Evolutionary conservation across 345 rosid species (phyloP).

Genomic region (Lumnitzera littorea): DNA sequence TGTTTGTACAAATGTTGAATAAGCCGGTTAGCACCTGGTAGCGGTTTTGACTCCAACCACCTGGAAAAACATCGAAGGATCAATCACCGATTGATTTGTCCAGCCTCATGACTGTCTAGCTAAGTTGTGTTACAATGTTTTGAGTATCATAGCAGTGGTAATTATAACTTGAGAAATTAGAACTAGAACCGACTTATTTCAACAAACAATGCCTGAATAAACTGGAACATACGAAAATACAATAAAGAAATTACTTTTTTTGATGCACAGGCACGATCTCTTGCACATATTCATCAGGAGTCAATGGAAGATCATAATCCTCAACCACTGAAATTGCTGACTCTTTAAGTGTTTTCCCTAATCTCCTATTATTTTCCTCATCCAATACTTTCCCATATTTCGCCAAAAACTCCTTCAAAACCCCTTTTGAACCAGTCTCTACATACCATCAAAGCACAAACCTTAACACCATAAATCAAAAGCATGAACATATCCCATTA

Average conservation of each 20-base stretch:
- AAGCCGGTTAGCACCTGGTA: slow-evolving; percentile 37
- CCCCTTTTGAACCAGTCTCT: slow-evolving; percentile 26
- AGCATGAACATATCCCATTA: not conserved
- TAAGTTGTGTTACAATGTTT: not conserved
- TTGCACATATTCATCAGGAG: slow-evolving; percentile 22
- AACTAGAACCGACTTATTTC: not conserved
- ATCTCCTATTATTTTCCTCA: slow-evolving; percentile 17
- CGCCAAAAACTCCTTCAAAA: slow-evolving; percentile 27
- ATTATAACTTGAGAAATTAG: not conserved
- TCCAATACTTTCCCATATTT: slow-evolving; percentile 28
- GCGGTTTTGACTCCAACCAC: slow-evolving; percentile 28
- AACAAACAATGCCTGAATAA: not conserved
- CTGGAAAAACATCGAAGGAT: slow-evolving; percentile 11
- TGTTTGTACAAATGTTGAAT: slow-evolving; percentile 29
- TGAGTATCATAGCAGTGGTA: not conserved
- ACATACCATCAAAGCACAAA: not conserved
- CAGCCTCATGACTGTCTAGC: not conserved
- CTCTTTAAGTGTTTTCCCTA: slow-evolving; percentile 30
- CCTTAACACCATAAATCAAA: not conserved
- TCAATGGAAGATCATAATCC: slow-evolving; percentile 34
- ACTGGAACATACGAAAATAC: not conserved
- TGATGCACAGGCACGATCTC: slow-evolving; percentile 36
- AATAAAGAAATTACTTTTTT: slow-evolving; percentile 16
- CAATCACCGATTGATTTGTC: not conserved
- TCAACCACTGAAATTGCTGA: slow-evolving; percentile 26